phyloP scores from a whole-genome alignment of 2,329 filamentous ascomycete species.

The Davidsoniella australis region DNA sequence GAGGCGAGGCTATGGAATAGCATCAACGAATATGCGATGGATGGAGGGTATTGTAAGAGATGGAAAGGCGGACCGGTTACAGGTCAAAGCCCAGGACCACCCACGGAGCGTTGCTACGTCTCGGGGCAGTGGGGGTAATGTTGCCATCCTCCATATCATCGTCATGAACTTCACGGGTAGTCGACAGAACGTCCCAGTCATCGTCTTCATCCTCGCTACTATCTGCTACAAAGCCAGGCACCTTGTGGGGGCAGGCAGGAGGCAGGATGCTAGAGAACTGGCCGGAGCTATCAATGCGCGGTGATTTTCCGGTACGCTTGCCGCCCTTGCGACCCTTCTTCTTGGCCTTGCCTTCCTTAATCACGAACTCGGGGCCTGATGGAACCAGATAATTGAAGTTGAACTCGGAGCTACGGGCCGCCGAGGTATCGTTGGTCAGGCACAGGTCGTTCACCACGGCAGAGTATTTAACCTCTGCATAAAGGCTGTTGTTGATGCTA shows the following conservation, averaged over 20 bases:
- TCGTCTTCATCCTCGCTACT: conserved; percentile 1
- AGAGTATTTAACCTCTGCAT: background rate
- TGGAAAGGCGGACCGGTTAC: background rate
- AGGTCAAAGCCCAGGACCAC: conserved; percentile 1
- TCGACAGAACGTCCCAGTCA: conserved; percentile 4
- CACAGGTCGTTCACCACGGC: background rate
- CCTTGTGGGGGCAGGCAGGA: background rate
- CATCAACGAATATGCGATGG: background rate
- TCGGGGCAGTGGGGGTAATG: background rate
- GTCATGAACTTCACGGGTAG: background rate
- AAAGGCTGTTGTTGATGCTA: background rate
- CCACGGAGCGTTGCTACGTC: background rate
- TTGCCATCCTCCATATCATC: background rate
- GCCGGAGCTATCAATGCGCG: background rate
- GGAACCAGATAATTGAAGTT: conserved; percentile 7
- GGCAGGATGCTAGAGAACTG: background rate
- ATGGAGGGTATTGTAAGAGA: background rate
- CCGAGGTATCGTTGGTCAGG: conserved; percentile 4
- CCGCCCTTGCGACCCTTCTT: conserved; percentile 1
- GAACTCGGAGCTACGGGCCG: conserved; percentile 7
- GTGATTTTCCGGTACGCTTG: background rate
- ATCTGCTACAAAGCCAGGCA: background rate
- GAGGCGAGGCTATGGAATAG: background rate
- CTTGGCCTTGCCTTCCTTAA: conserved; percentile 3
- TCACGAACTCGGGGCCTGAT: conserved; percentile 4